These are phyloP conservation scores for Selenicereus undatus DNA, from an alignment of 148 eudicot species.

Conservation along the genomic window DNA sequence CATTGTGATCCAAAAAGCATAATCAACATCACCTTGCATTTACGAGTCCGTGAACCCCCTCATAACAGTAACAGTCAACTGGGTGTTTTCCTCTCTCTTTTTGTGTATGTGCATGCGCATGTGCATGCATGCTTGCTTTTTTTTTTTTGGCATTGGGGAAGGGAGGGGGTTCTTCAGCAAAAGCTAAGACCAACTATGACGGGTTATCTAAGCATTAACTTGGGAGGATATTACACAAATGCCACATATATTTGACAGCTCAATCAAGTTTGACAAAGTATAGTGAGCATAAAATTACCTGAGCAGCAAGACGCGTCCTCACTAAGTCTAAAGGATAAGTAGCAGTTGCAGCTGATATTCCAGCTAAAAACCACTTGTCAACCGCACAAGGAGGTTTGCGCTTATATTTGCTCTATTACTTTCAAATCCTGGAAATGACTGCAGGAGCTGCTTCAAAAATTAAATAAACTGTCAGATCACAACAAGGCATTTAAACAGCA, in stretches of 20 bases:
- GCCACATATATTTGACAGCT: not conserved
- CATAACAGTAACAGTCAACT: too few species aligned
- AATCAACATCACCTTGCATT: not conserved
- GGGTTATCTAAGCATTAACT: too few species aligned
- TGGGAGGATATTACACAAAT: not conserved
- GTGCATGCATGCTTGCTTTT: too few species aligned
- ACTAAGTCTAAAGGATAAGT: constrained; percentile 76
- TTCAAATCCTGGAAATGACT: constrained; percentile 49
- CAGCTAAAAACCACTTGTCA: constrained; percentile 88
- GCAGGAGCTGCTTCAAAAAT: constrained; percentile 50
- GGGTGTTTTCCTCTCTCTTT: too few species aligned
- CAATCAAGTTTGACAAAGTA: not conserved
- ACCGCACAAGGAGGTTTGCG: constrained; percentile 55
- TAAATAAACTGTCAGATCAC: not conserved
- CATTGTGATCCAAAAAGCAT: not conserved
- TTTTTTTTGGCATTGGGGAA: too few species aligned
- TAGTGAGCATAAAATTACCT: constrained; percentile 32
- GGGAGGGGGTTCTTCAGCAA: too few species aligned
- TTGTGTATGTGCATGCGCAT: too few species aligned
- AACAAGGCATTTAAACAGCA: not conserved
- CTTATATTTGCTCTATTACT: constrained; percentile 39
- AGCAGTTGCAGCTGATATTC: constrained; percentile 69
- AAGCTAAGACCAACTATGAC: too few species aligned
- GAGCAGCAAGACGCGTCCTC: constrained; percentile 76
- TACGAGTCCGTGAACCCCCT: not conserved